Evolutionary conservation across 148 eudicot species (phyloP).

Genomic region (Diospyros kaki): DNA sequence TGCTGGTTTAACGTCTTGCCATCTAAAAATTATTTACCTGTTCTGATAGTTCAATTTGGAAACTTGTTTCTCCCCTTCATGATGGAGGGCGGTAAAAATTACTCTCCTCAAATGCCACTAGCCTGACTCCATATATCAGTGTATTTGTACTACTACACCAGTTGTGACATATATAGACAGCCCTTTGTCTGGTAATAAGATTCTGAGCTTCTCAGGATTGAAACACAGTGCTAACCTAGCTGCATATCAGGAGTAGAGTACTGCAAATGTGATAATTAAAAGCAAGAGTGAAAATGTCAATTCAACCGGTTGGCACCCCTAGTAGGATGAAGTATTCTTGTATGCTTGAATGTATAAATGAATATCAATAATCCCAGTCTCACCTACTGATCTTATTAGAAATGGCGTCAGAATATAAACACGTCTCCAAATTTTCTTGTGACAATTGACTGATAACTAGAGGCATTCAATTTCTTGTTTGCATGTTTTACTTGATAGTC

Average conservation of each 20-base stretch:
- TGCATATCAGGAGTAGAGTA: too few species aligned
- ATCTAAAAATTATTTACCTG: too few species aligned
- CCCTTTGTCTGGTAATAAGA: too few species aligned
- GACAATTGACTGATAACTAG: not conserved
- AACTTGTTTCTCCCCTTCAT: not conserved
- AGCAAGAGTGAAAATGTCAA: too few species aligned
- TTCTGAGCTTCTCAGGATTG: too few species aligned
- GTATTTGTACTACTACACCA: not conserved
- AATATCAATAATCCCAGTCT: not conserved
- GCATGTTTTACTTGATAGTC: not conserved
- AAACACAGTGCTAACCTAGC: too few species aligned
- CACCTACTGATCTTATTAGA: not conserved
- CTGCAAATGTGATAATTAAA: too few species aligned
- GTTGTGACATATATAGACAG: not conserved
- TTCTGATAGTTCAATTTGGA: not conserved
- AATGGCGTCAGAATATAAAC: not conserved
- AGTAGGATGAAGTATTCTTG: not conserved
- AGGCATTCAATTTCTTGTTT: not conserved
- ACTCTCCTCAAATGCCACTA: not conserved
- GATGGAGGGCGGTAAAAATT: not conserved
- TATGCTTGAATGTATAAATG: not conserved
- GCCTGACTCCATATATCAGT: not conserved
- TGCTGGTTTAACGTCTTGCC: not conserved
- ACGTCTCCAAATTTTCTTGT: not conserved
- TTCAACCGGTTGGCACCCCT: too few species aligned